Evolutionary conservation across 768 basidiomycete genomes (phyloP).

Genomic region (Amanita pallidorosea): DNA sequence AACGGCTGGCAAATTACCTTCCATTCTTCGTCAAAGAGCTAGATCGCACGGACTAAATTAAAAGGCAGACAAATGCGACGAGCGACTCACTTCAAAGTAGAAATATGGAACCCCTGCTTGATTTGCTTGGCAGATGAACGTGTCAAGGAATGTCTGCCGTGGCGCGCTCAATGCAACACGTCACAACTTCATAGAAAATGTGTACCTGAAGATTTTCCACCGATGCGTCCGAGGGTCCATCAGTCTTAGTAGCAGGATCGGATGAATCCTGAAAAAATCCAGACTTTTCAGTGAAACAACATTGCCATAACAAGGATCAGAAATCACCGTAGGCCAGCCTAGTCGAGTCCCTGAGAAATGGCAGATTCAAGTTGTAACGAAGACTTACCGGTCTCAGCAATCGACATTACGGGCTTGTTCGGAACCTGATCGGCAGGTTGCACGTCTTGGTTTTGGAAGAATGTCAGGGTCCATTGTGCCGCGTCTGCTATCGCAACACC

Average conservation of each 20-base stretch:
- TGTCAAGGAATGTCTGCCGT: constrained; percentile 68
- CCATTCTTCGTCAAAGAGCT: constrained; percentile 77
- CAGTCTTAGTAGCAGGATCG: constrained; percentile 41
- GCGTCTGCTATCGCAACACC: constrained; percentile 54
- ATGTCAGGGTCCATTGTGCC: constrained; percentile 73
- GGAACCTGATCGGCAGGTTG: constrained; percentile 38
- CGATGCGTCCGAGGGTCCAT: constrained; percentile 61
- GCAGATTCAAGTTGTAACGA: constrained; percentile 10
- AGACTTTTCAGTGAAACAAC: background rate
- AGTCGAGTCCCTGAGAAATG: background rate
- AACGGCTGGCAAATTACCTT: constrained; percentile 35
- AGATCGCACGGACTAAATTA: background rate
- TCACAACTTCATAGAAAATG: background rate
- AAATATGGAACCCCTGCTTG: constrained; percentile 75
- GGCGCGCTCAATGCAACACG: constrained; percentile 6
- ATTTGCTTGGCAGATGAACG: constrained; percentile 84
- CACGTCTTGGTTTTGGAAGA: constrained; percentile 66
- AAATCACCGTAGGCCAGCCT: constrained; percentile 54
- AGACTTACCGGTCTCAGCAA: constrained; percentile 75
- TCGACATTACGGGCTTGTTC: constrained; percentile 75
- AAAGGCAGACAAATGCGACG: background rate
- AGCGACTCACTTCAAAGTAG: constrained; percentile 59
- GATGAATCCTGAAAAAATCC: constrained; percentile 38
- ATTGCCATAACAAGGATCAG: background rate
- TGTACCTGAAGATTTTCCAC: constrained; percentile 46